These are phyloP conservation scores for Blastocystis sp. DNA, from an alignment of 352 stramenopile genomes.

Conservation along the genomic window DNA sequence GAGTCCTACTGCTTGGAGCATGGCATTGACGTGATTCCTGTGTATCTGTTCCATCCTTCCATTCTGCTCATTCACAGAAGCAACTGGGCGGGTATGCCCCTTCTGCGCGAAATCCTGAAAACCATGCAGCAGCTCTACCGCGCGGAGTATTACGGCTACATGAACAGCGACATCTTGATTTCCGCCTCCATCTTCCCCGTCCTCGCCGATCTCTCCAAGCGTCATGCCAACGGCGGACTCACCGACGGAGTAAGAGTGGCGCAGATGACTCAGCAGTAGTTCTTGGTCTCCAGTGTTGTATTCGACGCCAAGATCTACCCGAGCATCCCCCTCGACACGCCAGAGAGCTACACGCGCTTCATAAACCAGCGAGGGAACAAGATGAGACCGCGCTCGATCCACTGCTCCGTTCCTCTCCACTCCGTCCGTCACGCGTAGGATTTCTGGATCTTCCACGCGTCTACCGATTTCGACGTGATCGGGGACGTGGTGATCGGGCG, in stretches of 20 bases:
- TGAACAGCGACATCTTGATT: constrained; percentile 22
- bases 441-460: constrained; percentile 26
- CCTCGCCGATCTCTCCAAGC: not conserved
- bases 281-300: not conserved
- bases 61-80: not conserved
- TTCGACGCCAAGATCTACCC: not conserved
- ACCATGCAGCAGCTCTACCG: not conserved
- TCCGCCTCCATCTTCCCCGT: not conserved
- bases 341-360: not conserved
- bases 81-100: not conserved
- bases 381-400: not conserved
- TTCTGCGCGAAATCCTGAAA: not conserved
- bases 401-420: not conserved
- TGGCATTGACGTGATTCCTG: not conserved
- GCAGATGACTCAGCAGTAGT: not conserved
- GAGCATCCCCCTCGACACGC: not conserved
- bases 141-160: constrained; percentile 9
- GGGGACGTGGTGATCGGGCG: not conserved
- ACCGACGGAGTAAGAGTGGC: not conserved
- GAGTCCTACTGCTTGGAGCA: not conserved
- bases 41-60: not conserved
- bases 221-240: not conserved
- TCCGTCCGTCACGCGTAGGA: not conserved
- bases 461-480: not conserved
- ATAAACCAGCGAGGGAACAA: not conserved